Percentiles rank a stretch among this genome's conserved stretches.
Conservation (phyloP, 2,329 filamentous ascomycete genomes). For the Fusarium sp. region DNA sequence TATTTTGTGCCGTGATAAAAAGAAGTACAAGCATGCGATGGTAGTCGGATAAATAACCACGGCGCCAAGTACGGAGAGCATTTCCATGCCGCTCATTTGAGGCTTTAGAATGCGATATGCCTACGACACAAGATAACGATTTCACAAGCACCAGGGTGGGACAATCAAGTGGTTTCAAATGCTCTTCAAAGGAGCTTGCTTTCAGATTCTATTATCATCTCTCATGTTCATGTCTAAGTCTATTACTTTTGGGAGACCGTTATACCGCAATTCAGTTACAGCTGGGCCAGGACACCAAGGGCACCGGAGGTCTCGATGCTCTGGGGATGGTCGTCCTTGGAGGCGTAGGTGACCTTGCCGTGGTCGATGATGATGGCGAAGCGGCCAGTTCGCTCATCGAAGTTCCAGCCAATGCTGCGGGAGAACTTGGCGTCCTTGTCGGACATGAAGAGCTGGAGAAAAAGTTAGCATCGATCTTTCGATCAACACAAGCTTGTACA, state of each 20-base stretch:
- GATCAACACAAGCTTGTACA: slow-evolving; percentile 15
- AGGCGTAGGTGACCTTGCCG: slow-evolving; percentile 87
- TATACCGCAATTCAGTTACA: slow-evolving; percentile 55
- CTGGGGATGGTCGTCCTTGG: slow-evolving; percentile 73
- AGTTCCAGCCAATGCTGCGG: slow-evolving; percentile 83
- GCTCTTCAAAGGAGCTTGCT: slow-evolving; percentile 23
- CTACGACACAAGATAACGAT: slow-evolving; percentile 16
- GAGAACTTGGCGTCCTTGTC: slow-evolving; percentile 81
- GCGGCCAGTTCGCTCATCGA: slow-evolving; percentile 81
- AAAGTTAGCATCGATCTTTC: slow-evolving; percentile 18
- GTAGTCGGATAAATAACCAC: slow-evolving; percentile 31
- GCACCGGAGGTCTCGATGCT: slow-evolving; percentile 67
- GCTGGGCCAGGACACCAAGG: slow-evolving; percentile 68
- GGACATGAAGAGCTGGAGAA: slow-evolving; percentile 79
- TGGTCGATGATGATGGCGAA: slow-evolving; percentile 88
- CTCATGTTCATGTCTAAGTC: slow-evolving; percentile 35
- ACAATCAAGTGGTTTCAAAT: slow-evolving; percentile 8
- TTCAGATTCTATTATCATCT: slow-evolving; percentile 40
- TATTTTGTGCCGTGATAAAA: slow-evolving; percentile 40
- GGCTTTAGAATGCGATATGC: neutral
- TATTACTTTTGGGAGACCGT: slow-evolving; percentile 16
- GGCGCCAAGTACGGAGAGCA: slow-evolving; percentile 21
- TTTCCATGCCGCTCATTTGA: slow-evolving; percentile 23
- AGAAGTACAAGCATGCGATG: slow-evolving; percentile 17
- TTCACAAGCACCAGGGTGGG: slow-evolving; percentile 6